A percentile compares a stretch with the other conserved stretches of the same genome.
These are phyloP conservation scores for Porogramme epimiltina DNA, from an alignment of 1,284 basidiomycete genomes.

Conservation along the genomic window DNA sequence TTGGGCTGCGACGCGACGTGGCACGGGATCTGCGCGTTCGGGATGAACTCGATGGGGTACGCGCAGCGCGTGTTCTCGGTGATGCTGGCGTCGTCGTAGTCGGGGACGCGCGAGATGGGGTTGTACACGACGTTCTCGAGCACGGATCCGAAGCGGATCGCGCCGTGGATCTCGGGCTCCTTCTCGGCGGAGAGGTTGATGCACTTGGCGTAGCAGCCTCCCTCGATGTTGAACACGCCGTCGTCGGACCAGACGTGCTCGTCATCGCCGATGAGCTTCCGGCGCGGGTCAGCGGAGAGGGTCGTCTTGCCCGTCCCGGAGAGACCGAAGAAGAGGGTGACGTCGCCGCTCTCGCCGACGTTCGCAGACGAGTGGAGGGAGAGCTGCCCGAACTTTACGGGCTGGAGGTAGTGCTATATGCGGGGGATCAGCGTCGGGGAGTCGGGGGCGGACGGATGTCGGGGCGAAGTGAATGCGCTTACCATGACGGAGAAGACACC, in stretches of 20 bases:
- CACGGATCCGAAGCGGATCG: constrained; percentile 94
- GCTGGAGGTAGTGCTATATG: constrained; percentile 91
- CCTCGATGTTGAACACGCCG: constrained; percentile 99
- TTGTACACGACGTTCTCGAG: constrained; percentile 99
- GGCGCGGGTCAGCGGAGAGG: constrained; percentile 90
- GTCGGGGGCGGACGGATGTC: constrained; percentile 8
- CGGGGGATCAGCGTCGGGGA: constrained; percentile 21
- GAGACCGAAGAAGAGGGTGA: constrained; percentile 99
- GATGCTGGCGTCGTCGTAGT: constrained; percentile 96
- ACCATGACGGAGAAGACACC: constrained; percentile 99
- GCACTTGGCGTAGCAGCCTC: constrained; percentile 99
- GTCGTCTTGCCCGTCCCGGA: constrained; percentile 99
- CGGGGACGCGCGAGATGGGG: constrained; percentile 82
- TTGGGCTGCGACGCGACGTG: constrained; percentile 82
- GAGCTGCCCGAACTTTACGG: constrained; percentile 97
- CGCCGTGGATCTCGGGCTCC: constrained; percentile 97
- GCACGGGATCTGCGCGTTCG: constrained; percentile 94
- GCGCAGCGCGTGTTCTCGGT: constrained; percentile 99
- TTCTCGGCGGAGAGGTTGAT: constrained; percentile 96
- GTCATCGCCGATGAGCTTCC: constrained; percentile 93
- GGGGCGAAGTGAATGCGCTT: constrained; percentile 20
- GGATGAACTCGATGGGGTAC: constrained; percentile 96
- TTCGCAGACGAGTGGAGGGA: constrained; percentile 99
- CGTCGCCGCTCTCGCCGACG: constrained; percentile 89
- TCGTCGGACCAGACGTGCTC: constrained; percentile 98